Evolutionary conservation across 345 rosid genomes (phyloP), one percentile per base, ranked within the genome.

Genomic region (Lepidium sativum): DNA sequence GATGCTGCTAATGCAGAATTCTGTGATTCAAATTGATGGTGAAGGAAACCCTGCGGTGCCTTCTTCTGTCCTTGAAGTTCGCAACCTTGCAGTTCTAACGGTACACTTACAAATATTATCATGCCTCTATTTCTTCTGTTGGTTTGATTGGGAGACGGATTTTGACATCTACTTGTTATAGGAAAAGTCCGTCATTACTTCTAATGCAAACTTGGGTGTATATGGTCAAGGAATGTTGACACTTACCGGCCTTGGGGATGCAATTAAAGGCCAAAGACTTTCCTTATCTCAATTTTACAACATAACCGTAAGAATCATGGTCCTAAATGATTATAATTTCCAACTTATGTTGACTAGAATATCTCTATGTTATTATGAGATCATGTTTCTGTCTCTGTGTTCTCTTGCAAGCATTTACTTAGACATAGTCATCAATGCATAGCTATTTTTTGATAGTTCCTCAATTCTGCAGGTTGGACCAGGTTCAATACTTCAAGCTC

Each of bases 1-100:
- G 80, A 90, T 94, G 86, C 74, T 94, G 71, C 92, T 94, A 54
- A 87, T 94, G 97, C 85, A 87, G 92, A 94, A 94, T 82, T 90
- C 99, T 59, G 78, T 78, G 60, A 88, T 94, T 80, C 84, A 79
- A 82, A 83, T 90, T 68, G 99, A 90, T 81, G 97, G 97, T 48
- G 86, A 92, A 32, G 96, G 97, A 78, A 90, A 90, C 75, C 84
- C 96, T 45, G 75, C 83, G 27, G 95, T 94, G 39, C 84, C 96
- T 53, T 82, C 95, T 45, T 94, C 97, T 62, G 63, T 90, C 66
- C 87, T 94, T 78, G 99, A 94, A 86, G 95, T 82, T 80, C 86
- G 96, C 71, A 94, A 94, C 83, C 87, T 94, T 49, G 92, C 90
- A 68, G 99, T 90, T 77, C 80, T 94, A 49, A 88, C 77, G 90